These are phyloP conservation scores for Protostelium mycophagum DNA, from an alignment of 78 protist genomes.

Conservation along the genomic window DNA sequence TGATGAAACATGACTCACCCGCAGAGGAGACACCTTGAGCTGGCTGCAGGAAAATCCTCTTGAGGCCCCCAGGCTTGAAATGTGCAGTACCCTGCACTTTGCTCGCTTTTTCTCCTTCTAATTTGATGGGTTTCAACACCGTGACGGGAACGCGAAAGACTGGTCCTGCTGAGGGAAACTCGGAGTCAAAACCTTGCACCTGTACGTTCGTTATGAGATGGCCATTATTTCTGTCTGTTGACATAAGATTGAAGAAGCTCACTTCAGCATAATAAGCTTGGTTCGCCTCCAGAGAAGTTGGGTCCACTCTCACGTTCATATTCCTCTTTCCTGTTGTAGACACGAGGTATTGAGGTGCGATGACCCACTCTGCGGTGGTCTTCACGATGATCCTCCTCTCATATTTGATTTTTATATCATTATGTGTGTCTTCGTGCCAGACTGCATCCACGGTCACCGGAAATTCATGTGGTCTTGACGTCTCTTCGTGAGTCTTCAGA, in stretches of 20 bases:
- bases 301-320: neutral
- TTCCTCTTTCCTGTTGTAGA: neutral
- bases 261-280: neutral
- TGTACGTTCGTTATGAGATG: neutral
- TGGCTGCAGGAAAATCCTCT: neutral
- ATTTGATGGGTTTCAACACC: neutral
- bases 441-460: neutral
- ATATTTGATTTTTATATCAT: neutral
- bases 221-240: no score
- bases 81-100: neutral
- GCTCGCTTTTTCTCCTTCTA: neutral
- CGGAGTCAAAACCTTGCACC: conserved; percentile 5
- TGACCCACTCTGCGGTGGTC: conserved; percentile 11
- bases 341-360: neutral
- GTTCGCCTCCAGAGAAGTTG: neutral
- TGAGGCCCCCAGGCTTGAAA: neutral
- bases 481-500: neutral
- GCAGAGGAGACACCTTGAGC: neutral
- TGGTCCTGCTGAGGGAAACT: neutral
- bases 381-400: neutral
- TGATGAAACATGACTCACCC: neutral
- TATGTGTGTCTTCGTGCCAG: neutral
- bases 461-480: neutral
- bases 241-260: no score
- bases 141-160: conserved; percentile 1